Conservation (phyloP, 2,329 filamentous ascomycete genomes). For the Alternaria gansuensis region DNA sequence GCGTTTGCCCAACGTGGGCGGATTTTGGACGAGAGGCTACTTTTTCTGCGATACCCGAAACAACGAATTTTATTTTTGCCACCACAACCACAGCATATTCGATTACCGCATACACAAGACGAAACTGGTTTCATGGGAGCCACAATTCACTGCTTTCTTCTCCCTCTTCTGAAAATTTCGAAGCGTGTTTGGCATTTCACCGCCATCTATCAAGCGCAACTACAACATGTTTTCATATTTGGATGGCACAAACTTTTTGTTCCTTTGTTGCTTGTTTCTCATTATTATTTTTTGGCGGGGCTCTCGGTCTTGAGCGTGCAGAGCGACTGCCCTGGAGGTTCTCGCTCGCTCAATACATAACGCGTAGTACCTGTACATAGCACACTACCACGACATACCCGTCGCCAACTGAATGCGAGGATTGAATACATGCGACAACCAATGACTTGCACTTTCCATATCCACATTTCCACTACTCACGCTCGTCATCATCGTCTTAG, state of each 20-base stretch:
- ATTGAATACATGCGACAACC: constrained; percentile 14
- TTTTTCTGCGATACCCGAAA: constrained; percentile 47
- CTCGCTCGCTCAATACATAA: constrained; percentile 11
- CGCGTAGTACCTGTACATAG: constrained; percentile 10
- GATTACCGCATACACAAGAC: constrained; percentile 7
- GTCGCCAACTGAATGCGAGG: constrained; percentile 5
- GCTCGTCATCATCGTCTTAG: not conserved
- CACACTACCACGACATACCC: constrained; percentile 8
- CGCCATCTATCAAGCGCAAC: constrained; percentile 1
- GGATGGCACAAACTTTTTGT: constrained; percentile 7
- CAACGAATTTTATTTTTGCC: constrained; percentile 24
- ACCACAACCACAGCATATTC: constrained; percentile 8
- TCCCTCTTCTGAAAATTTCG: not conserved
- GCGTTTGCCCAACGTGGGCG: constrained; percentile 27
- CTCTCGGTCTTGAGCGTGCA: constrained; percentile 4
- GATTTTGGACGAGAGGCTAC: constrained; percentile 9
- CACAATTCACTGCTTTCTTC: not conserved
- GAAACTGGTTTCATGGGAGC: not conserved
- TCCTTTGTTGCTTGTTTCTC: constrained; percentile 5
- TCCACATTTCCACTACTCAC: not conserved
- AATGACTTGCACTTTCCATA: not conserved
- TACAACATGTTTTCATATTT: constrained; percentile 1
- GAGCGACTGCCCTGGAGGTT: constrained; percentile 14
- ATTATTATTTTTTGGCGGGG: not conserved
- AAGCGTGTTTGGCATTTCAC: constrained; percentile 9